These are phyloP conservation scores for Skeletonema menzelii DNA, from an alignment of 108 stramenopile genomes.

Conservation along the genomic window DNA sequence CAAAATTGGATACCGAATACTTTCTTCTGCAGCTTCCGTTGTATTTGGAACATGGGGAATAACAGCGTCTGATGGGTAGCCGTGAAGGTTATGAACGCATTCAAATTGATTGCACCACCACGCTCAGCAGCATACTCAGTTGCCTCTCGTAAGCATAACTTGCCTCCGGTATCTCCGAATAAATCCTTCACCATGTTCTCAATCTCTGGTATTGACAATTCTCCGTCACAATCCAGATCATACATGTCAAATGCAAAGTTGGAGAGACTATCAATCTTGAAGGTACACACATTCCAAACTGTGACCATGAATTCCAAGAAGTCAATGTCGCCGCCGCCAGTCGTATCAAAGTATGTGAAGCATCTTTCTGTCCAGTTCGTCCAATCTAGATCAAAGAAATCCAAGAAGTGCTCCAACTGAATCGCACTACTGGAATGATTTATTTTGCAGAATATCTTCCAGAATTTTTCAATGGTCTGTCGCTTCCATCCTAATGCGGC, in stretches of 20 bases:
- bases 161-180: constrained; percentile 35
- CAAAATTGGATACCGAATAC: constrained; percentile 37
- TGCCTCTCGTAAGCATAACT: constrained; percentile 29
- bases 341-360: constrained; percentile 52
- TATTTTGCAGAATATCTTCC: constrained; percentile 51
- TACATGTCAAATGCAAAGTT: constrained; percentile 63
- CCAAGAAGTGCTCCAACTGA: constrained; percentile 38
- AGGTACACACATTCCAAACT: constrained; percentile 52
- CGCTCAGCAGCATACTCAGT: constrained; percentile 38
- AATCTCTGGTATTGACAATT: constrained; percentile 51
- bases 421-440: constrained; percentile 41
- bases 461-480: constrained; percentile 49
- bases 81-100: constrained; percentile 40
- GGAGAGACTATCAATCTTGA: constrained; percentile 40
- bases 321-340: constrained; percentile 45
- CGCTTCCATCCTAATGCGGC: constrained; percentile 43
- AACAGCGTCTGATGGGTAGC: constrained; percentile 35
- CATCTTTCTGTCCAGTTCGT: constrained; percentile 44
- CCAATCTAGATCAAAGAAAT: constrained; percentile 48
- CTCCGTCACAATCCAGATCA: constrained; percentile 45
- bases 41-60: constrained; percentile 48
- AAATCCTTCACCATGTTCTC: constrained; percentile 50
- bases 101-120: constrained; percentile 46
- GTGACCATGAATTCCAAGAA: constrained; percentile 53
- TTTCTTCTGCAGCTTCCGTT: constrained; percentile 38